A percentile compares a stretch with the other conserved stretches of the same genome.
Evolutionary conservation across 1,284 basidiomycete genomes (phyloP).

Genomic region (Cutaneotrichosporon cavernicola): DNA sequence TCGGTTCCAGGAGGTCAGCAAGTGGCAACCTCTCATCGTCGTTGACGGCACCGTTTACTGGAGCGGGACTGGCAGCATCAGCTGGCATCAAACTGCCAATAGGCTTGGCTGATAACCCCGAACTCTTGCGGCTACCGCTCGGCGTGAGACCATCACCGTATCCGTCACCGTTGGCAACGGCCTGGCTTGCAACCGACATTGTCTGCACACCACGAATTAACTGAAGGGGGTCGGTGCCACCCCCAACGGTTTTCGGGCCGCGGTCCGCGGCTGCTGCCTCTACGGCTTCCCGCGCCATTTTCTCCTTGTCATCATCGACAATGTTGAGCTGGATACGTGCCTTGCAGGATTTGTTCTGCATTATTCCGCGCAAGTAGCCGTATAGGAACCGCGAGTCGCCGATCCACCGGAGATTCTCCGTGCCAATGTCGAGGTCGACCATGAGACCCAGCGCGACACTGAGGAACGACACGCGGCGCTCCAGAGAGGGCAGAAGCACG

Average conservation of each 20-base stretch:
- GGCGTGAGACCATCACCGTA: neutral
- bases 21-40: slow-evolving; percentile 32
- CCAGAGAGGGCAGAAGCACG: slow-evolving; percentile 45
- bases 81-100: neutral
- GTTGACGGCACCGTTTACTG: neutral
- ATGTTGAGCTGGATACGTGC: slow-evolving; percentile 71
- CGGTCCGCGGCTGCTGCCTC: slow-evolving; percentile 26
- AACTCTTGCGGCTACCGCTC: neutral
- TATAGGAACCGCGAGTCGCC: slow-evolving; percentile 87
- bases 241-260: slow-evolving; percentile 26
- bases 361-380: slow-evolving; percentile 74
- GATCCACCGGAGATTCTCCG: slow-evolving; percentile 86
- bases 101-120: neutral
- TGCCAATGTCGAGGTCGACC: slow-evolving; percentile 82
- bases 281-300: slow-evolving; percentile 59
- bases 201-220: slow-evolving; percentile 20
- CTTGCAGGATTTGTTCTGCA: slow-evolving; percentile 66
- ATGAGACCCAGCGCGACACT: slow-evolving; percentile 84
- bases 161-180: neutral
- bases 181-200: neutral
- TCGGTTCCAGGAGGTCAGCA: slow-evolving; percentile 36
- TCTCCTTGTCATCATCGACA: slow-evolving; percentile 67
- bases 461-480: slow-evolving; percentile 75
- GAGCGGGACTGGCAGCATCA: neutral
- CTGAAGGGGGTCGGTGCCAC: slow-evolving; percentile 18